phyloP scores from a whole-genome alignment of 2,329 filamentous ascomycete genomes.

The Akanthomyces dipterigenus region DNA sequence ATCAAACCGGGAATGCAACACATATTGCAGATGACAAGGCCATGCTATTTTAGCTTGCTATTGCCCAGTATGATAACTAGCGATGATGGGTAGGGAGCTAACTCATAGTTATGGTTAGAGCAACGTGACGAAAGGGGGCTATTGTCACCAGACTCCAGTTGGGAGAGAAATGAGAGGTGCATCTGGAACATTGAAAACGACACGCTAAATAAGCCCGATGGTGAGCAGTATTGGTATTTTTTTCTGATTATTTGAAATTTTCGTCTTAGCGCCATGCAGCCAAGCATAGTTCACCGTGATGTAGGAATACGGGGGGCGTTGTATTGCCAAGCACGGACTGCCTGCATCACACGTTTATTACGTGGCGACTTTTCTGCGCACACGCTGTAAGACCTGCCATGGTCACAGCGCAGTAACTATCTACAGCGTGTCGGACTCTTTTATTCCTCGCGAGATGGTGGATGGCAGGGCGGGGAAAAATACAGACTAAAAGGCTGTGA shows the following conservation, averaged over 20 bases:
- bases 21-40: too few relatives aligned
- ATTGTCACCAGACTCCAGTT: background rate
- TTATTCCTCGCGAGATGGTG: background rate
- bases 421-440: background rate
- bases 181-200: background rate
- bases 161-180: background rate
- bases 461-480: background rate
- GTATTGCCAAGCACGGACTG: background rate
- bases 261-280: background rate
- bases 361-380: background rate
- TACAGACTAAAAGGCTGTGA: background rate
- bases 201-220: background rate
- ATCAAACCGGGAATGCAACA: too few relatives aligned
- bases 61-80: too few relatives aligned
- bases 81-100: too few relatives aligned
- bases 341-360: background rate
- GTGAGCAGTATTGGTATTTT: background rate
- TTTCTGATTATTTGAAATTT: background rate
- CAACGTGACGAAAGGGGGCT: background rate
- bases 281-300: background rate
- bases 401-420: background rate
- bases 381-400: background rate
- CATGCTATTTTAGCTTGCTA: too few relatives aligned
- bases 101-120: background rate
- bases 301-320: background rate